phyloP scores from a whole-genome alignment of 805 yeast genomes.

The Starmerella sirachaensis region DNA sequence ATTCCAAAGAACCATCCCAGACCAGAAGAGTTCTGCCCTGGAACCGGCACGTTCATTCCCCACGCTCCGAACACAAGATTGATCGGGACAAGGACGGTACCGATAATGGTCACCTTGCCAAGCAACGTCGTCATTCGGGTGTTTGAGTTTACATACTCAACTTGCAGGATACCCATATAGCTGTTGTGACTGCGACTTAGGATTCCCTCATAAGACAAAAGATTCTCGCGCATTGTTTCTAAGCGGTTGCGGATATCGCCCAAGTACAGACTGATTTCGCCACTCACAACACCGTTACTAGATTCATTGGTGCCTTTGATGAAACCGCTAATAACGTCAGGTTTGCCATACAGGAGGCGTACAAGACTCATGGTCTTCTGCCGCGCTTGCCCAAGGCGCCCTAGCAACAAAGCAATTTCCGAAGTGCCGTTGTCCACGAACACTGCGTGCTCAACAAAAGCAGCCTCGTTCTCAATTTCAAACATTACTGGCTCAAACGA shows the following conservation, averaged over 20 bases:
- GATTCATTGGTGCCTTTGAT: conserved; percentile 87
- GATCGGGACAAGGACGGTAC: conserved; percentile 81
- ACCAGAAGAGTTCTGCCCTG: conserved; percentile 43
- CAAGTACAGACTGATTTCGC: conserved; percentile 79
- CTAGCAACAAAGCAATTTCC: conserved; percentile 40
- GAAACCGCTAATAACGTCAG: conserved; percentile 91
- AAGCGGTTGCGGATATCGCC: conserved; percentile 97
- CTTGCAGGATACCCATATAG: conserved; percentile 86
- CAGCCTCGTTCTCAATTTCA: conserved; percentile 49
- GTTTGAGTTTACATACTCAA: conserved; percentile 76
- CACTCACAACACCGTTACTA: conserved; percentile 47
- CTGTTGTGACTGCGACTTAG: conserved; percentile 84
- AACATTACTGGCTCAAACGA: conserved; percentile 49
- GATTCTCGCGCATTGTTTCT: conserved; percentile 88
- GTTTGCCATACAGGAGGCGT: conserved; percentile 81
- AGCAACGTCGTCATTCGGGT: conserved; percentile 74
- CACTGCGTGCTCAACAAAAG: conserved; percentile 64
- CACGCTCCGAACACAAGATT: conserved; percentile 82
- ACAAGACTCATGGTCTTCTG: conserved; percentile 83
- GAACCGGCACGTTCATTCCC: conserved; percentile 92
- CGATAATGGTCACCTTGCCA: conserved; percentile 77
- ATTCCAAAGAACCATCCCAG: conserved; percentile 61
- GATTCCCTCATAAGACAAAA: conserved; percentile 81
- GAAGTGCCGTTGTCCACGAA: conserved; percentile 52
- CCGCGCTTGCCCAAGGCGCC: conserved; percentile 77